Percentiles rank a stretch among this genome's conserved stretches.
Conservation (phyloP, 306 rosid species). For the Pterocarpus santalinus region DNA sequence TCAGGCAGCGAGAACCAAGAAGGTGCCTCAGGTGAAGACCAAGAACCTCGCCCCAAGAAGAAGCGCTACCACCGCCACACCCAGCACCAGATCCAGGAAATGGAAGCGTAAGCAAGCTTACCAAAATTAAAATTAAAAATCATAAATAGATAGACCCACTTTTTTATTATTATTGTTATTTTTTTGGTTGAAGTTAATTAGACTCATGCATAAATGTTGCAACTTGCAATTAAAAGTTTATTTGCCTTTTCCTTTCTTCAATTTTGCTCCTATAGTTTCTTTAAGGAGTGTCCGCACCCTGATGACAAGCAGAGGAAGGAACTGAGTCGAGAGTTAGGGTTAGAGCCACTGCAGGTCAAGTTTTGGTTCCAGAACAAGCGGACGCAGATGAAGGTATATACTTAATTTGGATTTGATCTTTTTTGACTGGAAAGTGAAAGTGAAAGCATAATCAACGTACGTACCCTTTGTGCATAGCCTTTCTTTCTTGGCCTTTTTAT, state of each 20-base stretch:
- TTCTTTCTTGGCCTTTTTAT: background rate
- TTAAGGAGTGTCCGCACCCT: constrained; percentile 99
- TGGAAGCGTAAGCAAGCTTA: constrained; percentile 80
- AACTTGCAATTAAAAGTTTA: too few species aligned
- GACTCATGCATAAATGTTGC: too few species aligned
- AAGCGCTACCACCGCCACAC: constrained; percentile 99
- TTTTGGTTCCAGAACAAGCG: constrained; percentile 99
- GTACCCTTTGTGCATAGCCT: background rate
- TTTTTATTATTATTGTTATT: background rate
- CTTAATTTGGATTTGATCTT: background rate
- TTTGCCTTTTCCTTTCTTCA: background rate
- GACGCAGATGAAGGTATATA: constrained; percentile 95
- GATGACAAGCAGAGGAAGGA: constrained; percentile 99
- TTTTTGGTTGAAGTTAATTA: background rate
- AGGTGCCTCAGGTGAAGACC: constrained; percentile 88
- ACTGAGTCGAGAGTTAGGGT: constrained; percentile 84
- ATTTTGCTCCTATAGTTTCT: constrained; percentile 60
- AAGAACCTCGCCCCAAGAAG: constrained; percentile 81
- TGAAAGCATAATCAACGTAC: background rate
- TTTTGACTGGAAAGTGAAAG: background rate
- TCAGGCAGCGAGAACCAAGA: constrained; percentile 94
- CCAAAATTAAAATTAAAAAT: background rate
- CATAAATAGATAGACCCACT: background rate
- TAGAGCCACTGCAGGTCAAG: constrained; percentile 93
- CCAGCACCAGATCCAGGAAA: constrained; percentile 98